Evolutionary conservation across 441 rosid genomes (phyloP).

Genomic region (Populus hybrid): DNA sequence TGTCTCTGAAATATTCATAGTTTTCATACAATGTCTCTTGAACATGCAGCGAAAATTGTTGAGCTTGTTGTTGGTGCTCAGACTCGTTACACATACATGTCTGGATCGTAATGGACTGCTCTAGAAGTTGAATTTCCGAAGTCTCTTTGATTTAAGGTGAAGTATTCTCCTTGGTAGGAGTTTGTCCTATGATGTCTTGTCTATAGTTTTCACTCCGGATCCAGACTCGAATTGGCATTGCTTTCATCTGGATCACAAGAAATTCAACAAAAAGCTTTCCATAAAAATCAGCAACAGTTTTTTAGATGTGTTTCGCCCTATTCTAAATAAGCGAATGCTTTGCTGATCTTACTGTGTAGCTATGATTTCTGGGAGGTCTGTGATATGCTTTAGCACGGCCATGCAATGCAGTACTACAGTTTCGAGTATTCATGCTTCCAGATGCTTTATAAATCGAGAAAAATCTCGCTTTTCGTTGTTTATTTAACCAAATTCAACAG

Average conservation of each 20-base stretch:
- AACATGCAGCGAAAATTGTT: constrained; percentile 65
- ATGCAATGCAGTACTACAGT: too few species aligned
- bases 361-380: too few species aligned
- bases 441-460: too few species aligned
- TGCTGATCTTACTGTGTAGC: not conserved
- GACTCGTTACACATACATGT: constrained; percentile 84
- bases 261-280: not conserved
- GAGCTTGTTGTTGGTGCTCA: constrained; percentile 84
- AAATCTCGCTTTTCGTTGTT: too few species aligned
- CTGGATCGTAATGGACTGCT: constrained; percentile 59
- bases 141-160: not conserved
- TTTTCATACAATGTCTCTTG: not conserved
- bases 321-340: not conserved
- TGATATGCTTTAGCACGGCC: too few species aligned
- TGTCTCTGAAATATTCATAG: not conserved
- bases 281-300: not conserved
- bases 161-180: not conserved
- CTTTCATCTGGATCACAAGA: not conserved
- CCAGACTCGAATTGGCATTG: not conserved
- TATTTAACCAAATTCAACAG: too few species aligned
- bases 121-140: constrained; percentile 10
- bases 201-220: not conserved
- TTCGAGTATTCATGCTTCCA: too few species aligned
- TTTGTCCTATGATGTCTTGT: not conserved
- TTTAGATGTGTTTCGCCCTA: not conserved